Evolutionary conservation across 345 rosid species (phyloP), one percentile per base, ranked within the genome.

Genomic region (Murraya koenigii): DNA sequence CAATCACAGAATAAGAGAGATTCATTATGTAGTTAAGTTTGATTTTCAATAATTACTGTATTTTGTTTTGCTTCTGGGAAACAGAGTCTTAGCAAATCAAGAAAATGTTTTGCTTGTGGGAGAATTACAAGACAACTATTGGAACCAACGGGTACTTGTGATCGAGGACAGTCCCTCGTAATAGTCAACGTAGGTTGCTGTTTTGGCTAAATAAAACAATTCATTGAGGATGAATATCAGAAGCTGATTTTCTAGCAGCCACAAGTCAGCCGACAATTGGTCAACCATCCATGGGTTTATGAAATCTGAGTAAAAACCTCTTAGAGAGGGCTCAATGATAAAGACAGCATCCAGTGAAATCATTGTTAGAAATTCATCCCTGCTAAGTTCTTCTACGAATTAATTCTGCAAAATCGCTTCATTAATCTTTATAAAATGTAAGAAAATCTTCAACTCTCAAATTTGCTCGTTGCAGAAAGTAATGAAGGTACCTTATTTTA

Each of bases 241-340:
- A 55, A 80, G 14, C 30, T 85, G 85, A 77, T 85, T 85, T 58
- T 82, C 85, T 15, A 82, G 75, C 47, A 75, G 60, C n/a, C 59
- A 35, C 28, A 82, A 9, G 39, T 85, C 84, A 1, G 3, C 17
- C 7, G 28, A 13, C 17, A 82, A 19, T 17, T 75, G 54, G 3
- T 0, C 1, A 5, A 63, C 15, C 78, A 77, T 72, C 66, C 74
- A 39, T 1, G 79, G 74, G 22, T 44, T 14, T 14, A n/a, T 33
- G 9, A 7, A 5, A 25, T 14, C 56, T 2, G 17, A 1, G 20
- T 5, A 23, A 26, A 4, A 25, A 25, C 1, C 26, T 6, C 28
- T 30, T n/a, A 80, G 55, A 11, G 82, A 52, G 3, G 25, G 58
- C 71, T 76, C 71, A 25, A 79, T 76, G 4, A 84, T 8, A 2